phyloP scores from a whole-genome alignment of 805 yeast genomes.

The Starmerella floricola region DNA sequence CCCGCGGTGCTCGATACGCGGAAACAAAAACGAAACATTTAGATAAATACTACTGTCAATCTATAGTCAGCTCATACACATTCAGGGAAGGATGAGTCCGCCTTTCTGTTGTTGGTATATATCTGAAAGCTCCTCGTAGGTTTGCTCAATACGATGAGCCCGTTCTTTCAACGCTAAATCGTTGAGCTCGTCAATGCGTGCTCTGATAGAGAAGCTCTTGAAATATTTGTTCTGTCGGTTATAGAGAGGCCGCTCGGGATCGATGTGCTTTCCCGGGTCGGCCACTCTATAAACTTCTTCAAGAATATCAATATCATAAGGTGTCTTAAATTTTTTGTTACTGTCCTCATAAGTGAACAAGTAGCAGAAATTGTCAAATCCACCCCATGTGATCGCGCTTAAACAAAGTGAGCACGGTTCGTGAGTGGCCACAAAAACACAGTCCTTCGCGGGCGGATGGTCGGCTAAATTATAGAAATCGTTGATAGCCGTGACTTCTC shows the following conservation, averaged over 20 bases:
- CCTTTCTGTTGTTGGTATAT: slow-evolving; percentile 17
- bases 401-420: slow-evolving; percentile 24
- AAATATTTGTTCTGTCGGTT: slow-evolving; percentile 17
- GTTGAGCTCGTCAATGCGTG: slow-evolving; percentile 2
- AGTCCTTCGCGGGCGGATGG: slow-evolving; percentile 17
- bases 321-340: slow-evolving; percentile 13
- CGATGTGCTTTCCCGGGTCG: slow-evolving; percentile 11
- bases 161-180: slow-evolving; percentile 11
- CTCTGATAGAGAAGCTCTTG: slow-evolving; percentile 12
- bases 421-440: slow-evolving; percentile 21
- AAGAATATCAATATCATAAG: slow-evolving; percentile 20
- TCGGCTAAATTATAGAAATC: slow-evolving; percentile 13
- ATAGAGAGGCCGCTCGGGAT: slow-evolving; percentile 14
- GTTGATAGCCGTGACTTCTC: slow-evolving; percentile 19
- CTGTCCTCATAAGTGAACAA: slow-evolving; percentile 21
- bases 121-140: slow-evolving; percentile 15
- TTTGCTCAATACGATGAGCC: slow-evolving; percentile 4
- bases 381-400: slow-evolving; percentile 22
- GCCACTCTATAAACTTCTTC: slow-evolving; percentile 15
- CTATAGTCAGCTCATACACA: too few relatives aligned
- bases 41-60: too few relatives aligned
- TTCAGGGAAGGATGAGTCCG: slow-evolving; percentile 3
- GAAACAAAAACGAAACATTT: too few relatives aligned
- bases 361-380: slow-evolving; percentile 22
- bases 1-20: too few relatives aligned